Percentiles rank a stretch among this genome's conserved stretches.
Conservation (phyloP, 352 stramenopile species). For the Phytophthora vignae region DNA sequence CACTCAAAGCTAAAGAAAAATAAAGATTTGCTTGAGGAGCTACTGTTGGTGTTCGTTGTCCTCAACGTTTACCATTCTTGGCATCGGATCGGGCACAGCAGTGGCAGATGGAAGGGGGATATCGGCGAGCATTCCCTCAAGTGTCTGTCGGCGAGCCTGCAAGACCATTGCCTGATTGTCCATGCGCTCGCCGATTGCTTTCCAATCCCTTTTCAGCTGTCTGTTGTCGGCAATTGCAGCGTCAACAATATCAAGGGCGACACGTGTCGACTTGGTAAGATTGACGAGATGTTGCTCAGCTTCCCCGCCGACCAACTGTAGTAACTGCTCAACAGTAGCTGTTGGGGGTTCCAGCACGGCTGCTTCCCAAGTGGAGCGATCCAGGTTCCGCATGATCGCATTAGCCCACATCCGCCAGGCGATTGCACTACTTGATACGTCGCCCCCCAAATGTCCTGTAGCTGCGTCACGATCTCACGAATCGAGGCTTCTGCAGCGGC, state of each 20-base stretch:
- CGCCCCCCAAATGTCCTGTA: neutral
- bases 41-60: neutral
- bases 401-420: conserved; percentile 20
- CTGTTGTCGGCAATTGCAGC: conserved; percentile 2
- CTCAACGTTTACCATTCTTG: neutral
- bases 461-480: conserved; percentile 1
- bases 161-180: neutral
- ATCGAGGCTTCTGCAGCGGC: neutral
- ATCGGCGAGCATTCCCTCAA: neutral
- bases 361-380: conserved; percentile 12
- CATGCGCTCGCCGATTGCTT: neutral
- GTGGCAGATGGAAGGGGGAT: neutral
- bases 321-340: neutral
- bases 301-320: neutral
- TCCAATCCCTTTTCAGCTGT: neutral
- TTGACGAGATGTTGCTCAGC: neutral
- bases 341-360: neutral
- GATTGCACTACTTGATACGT: conserved; percentile 9
- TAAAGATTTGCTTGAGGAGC: neutral
- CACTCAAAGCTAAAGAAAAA: neutral
- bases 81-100: neutral
- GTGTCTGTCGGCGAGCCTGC: neutral
- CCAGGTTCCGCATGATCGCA: conserved; percentile 5
- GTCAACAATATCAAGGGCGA: conserved; percentile 9
- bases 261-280: neutral